These are phyloP conservation scores for Trametes maxima DNA, from an alignment of 768 basidiomycete species.

Conservation along the genomic window DNA sequence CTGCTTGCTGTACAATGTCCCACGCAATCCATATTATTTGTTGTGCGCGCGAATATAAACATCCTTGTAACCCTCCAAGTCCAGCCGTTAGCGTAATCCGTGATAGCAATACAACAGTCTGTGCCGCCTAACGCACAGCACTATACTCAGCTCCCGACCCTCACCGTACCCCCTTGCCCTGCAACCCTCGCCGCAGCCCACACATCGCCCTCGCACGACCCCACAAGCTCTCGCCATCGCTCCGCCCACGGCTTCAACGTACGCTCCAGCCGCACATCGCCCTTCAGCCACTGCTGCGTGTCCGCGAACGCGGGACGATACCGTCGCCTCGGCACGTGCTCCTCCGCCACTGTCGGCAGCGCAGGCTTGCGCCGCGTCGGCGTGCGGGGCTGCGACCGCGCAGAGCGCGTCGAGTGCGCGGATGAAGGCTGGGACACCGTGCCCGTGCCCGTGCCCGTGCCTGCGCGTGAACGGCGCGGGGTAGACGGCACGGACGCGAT, in stretches of 20 bases:
- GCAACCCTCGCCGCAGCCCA: constrained; percentile 20
- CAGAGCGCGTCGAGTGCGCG: constrained; percentile 12
- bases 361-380: constrained; percentile 3
- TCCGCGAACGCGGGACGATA: constrained; percentile 29
- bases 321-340: constrained; percentile 18
- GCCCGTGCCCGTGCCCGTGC: background rate
- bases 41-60: no score
- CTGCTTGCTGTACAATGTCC: no score
- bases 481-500: constrained; percentile 9
- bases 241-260: constrained; percentile 22
- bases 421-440: constrained; percentile 12
- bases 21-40: no score
- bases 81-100: no score
- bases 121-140: no score
- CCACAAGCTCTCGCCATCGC: constrained; percentile 13
- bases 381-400: constrained; percentile 14
- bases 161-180: background rate
- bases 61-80: no score
- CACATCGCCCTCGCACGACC: constrained; percentile 12
- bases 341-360: constrained; percentile 18
- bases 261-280: constrained; percentile 26
- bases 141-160: background rate
- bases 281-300: constrained; percentile 31
- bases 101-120: no score
- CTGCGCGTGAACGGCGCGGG: constrained; percentile 10